Evolutionary conservation across 2,329 filamentous ascomycete genomes (phyloP), one percentile per base, ranked within the genome.

Genomic region (Ophiostoma angusticollis): DNA sequence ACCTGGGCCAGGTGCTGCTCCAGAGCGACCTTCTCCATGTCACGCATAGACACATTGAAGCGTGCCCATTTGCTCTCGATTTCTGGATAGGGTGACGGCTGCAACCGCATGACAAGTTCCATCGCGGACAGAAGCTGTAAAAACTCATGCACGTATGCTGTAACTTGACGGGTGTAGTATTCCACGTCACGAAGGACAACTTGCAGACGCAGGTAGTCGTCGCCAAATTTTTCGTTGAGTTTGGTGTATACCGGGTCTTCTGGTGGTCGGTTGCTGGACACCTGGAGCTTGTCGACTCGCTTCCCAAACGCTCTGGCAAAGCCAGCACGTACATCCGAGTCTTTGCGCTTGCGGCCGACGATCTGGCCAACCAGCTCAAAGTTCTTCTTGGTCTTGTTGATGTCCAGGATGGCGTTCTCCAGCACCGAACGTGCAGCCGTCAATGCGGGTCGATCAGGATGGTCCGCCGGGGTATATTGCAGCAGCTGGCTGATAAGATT

Each of bases 381-480:
- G 38, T 93, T 87, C 62, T 89, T 93, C 64, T 95, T 96, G 39
- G 86, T 79, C 55, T 93, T 86, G 61, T 98, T 94, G 58, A 96
- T 96, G 45, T 89, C 82, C 38, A 82, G 73, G 17, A 84, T 75
- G 9, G 87, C 80, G 27, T 69, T 71, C 47, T 81, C 75, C 11
- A 80, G 54, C 4, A 61, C 58, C 2, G 61, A 61, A 45, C 69
- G 69, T 24, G 73, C 70, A 5, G 57, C 54, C 36, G 66, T 45
- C 24, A 98, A 70, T 8, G 72, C 64, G 19, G 68, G 64, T 44
- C 80, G 74, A 57, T 98, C 91, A 0, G 89, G 87, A 54, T 98
- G 91, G 46, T 86, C 79, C 9, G 70, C 60, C 0, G 84, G 80
- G 0, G 89, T 96, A 41, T 80, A 73, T 46, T 86, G 78, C 18